phyloP scores from a whole-genome alignment of 768 basidiomycete genomes.

The Boletus coccyginus region DNA sequence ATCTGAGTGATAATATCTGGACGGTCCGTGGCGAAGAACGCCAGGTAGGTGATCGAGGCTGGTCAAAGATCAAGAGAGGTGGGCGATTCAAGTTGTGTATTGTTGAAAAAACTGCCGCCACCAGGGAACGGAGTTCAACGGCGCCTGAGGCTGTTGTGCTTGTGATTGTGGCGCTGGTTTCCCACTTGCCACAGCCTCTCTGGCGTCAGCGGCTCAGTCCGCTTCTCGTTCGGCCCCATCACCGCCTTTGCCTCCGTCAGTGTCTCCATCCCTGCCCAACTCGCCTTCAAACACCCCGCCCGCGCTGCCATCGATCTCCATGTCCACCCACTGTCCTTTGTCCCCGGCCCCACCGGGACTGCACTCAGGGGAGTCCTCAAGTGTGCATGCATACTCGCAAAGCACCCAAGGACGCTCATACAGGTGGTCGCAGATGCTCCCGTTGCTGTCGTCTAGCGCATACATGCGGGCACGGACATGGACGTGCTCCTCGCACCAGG shows the following conservation, averaged over 20 bases:
- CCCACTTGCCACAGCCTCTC: not conserved
- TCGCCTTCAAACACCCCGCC: constrained; percentile 65
- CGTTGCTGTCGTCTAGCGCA: constrained; percentile 6
- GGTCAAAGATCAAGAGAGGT: too few species aligned
- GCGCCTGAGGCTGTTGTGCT: too few species aligned
- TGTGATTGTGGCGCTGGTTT: too few species aligned
- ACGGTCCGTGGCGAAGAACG: too few species aligned
- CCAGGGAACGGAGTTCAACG: too few species aligned
- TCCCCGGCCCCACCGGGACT: constrained; percentile 62
- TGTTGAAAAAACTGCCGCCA: too few species aligned
- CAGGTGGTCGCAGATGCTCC: constrained; percentile 74
- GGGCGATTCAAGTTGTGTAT: too few species aligned
- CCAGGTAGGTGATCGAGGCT: too few species aligned
- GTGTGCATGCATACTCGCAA: constrained; percentile 62
- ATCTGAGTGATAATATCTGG: too few species aligned
- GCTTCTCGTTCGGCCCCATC: constrained; percentile 65
- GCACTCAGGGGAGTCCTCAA: constrained; percentile 55
- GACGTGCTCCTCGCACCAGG: constrained; percentile 62
- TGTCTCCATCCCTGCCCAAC: too few species aligned
- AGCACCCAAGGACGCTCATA: constrained; percentile 69
- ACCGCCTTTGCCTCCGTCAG: too few species aligned
- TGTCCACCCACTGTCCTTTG: constrained; percentile 64
- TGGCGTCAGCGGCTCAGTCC: constrained; percentile 76
- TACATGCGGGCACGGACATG: too few species aligned
- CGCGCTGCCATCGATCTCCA: constrained; percentile 73